Conservation (phyloP, 2,329 filamentous ascomycete genomes). For the Aureobasidium sp. region DNA sequence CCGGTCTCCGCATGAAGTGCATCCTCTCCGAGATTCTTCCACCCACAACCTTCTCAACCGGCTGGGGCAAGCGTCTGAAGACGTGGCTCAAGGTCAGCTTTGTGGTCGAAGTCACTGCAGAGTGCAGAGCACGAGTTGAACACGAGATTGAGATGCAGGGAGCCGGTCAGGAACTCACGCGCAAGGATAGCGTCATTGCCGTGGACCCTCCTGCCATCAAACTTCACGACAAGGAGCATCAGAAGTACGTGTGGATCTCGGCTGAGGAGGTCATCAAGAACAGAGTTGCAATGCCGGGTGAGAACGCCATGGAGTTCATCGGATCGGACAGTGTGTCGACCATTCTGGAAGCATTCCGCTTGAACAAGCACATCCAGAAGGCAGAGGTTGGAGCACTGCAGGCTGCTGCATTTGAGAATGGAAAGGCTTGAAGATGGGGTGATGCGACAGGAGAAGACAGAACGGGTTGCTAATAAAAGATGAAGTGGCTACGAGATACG, state of each 20-base stretch:
- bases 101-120: conserved; percentile 14
- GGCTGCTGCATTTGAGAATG: background rate
- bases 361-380: conserved; percentile 12
- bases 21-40: conserved; percentile 21
- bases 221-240: conserved; percentile 35
- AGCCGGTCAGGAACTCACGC: background rate
- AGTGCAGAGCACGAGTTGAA: background rate
- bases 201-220: conserved; percentile 1
- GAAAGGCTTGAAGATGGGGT: background rate
- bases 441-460: background rate
- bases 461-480: background rate
- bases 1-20: conserved; percentile 29
- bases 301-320: conserved; percentile 27
- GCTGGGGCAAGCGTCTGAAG: conserved; percentile 4
- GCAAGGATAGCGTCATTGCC: conserved; percentile 6
- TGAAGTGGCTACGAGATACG: background rate
- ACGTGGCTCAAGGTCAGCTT: conserved; percentile 14
- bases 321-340: background rate
- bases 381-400: background rate
- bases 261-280: conserved; percentile 31
- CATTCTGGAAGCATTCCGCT: conserved; percentile 14
- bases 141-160: background rate
- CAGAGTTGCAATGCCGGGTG: conserved; percentile 15
- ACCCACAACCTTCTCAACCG: conserved; percentile 11
- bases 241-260: conserved; percentile 30